Percentiles rank a stretch among this genome's conserved stretches.
Conservation (phyloP, 2,329 filamentous ascomycete species). For the Ceratocystis huliohia region DNA sequence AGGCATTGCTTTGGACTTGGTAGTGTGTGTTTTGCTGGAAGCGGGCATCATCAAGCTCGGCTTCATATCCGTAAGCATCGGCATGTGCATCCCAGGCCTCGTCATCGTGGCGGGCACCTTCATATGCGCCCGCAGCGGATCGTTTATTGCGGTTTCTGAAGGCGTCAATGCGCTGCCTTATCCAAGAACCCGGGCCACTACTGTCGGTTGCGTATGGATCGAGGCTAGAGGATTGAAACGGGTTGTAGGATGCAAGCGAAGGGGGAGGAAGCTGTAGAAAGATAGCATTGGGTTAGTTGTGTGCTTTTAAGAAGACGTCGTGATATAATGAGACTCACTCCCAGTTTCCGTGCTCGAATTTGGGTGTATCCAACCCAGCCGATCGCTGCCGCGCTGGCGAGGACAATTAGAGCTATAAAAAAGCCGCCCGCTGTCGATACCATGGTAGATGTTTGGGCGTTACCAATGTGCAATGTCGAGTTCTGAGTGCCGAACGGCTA, state of each 20-base stretch:
- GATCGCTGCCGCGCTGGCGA: constrained; percentile 42
- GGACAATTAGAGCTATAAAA: constrained; percentile 57
- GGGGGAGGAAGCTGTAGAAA: constrained; percentile 52
- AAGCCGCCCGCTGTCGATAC: constrained; percentile 40
- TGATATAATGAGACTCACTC: constrained; percentile 35
- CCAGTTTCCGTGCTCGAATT: constrained; percentile 58
- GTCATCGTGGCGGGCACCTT: constrained; percentile 47
- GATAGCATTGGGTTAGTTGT: not conserved
- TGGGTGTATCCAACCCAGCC: constrained; percentile 62
- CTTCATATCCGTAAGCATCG: constrained; percentile 42
- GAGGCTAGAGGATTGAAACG: constrained; percentile 45
- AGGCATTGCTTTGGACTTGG: constrained; percentile 31
- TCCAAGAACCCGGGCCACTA: constrained; percentile 56
- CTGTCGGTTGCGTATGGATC: constrained; percentile 35
- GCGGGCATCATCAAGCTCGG: constrained; percentile 15
- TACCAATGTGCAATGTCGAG: not conserved
- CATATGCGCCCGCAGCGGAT: constrained; percentile 59
- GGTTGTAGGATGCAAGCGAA: constrained; percentile 53
- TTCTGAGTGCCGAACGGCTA: not conserved
- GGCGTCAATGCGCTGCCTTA: constrained; percentile 51
- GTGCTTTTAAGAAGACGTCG: not conserved
- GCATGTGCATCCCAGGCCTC: constrained; percentile 73
- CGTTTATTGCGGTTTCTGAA: constrained; percentile 54
- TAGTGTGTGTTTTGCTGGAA: constrained; percentile 18
- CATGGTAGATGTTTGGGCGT: constrained; percentile 8